phyloP scores from a whole-genome alignment of 805 yeast species.

The Myxozyma monticola region DNA sequence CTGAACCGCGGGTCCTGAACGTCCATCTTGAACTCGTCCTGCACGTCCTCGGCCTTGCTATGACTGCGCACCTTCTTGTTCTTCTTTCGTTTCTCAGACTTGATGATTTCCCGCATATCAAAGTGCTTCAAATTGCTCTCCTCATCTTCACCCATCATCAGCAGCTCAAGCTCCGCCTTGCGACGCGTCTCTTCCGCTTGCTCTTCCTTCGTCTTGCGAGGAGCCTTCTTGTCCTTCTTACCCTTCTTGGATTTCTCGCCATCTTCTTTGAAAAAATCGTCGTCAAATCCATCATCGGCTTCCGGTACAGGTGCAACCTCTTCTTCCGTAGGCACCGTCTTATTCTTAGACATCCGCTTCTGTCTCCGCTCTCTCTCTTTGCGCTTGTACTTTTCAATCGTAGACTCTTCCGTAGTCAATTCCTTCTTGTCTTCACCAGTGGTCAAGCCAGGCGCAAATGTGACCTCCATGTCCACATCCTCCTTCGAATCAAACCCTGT shows the following conservation, averaged over 20 bases:
- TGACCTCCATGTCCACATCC: conserved; percentile 90
- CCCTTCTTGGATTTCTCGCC: conserved; percentile 37
- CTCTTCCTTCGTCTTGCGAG: conserved; percentile 27
- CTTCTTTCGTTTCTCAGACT: conserved; percentile 57
- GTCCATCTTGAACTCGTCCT: conserved; percentile 62
- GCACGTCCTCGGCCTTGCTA: conserved; percentile 45
- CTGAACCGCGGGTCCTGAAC: conserved; percentile 82
- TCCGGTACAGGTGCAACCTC: too few species aligned
- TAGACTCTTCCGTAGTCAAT: conserved; percentile 56
- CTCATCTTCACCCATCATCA: conserved; percentile 64
- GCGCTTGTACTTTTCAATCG: conserved; percentile 76
- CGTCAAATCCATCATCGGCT: conserved; percentile 40
- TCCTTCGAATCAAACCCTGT: conserved; percentile 47
- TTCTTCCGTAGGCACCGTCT: conserved; percentile 45
- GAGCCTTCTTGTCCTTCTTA: conserved; percentile 30
- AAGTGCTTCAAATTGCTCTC: conserved; percentile 59
- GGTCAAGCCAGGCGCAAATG: conserved; percentile 84
- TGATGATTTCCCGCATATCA: conserved; percentile 72
- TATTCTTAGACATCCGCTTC: conserved; percentile 63
- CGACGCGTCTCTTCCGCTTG: conserved; percentile 41
- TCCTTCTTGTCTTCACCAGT: conserved; percentile 43
- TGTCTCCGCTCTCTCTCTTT: conserved; percentile 90
- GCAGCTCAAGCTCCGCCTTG: conserved; percentile 70
- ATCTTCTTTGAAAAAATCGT: conserved; percentile 33
- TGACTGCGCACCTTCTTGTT: conserved; percentile 38